Conservation (phyloP, 768 basidiomycete species). For the Neoboletus subvelutipes region DNA sequence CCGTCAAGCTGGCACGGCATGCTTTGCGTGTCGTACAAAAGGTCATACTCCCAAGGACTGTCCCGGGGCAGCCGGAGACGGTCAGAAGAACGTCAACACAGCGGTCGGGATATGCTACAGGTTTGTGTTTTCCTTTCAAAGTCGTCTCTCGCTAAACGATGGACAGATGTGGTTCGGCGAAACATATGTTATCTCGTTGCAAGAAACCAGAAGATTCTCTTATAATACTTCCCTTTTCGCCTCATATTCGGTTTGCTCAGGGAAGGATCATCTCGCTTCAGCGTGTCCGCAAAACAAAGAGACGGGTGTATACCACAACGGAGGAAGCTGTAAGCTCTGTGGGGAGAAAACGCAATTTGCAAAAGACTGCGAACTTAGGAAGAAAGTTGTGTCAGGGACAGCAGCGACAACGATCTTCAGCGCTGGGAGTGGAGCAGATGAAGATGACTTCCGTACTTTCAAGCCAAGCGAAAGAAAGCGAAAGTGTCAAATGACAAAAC, state of each 20-base stretch:
- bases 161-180: conserved; percentile 74
- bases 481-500: conserved; percentile 56
- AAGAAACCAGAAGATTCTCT: conserved; percentile 57
- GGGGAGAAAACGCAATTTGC: conserved; percentile 83
- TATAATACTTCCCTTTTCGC: conserved; percentile 82
- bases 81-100: conserved; percentile 24
- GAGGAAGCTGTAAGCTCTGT: conserved; percentile 88
- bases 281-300: conserved; percentile 76
- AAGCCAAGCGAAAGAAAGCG: conserved; percentile 50
- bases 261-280: conserved; percentile 81
- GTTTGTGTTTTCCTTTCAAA: conserved; percentile 37
- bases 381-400: conserved; percentile 45
- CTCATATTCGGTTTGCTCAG: conserved; percentile 87
- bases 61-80: conserved; percentile 42
- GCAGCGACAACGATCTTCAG: conserved; percentile 24
- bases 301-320: conserved; percentile 87
- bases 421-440: conserved; percentile 63
- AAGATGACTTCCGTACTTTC: conserved; percentile 86
- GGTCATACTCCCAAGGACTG: conserved; percentile 87
- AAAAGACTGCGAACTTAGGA: conserved; percentile 71
- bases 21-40: conserved; percentile 82
- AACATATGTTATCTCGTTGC: conserved; percentile 78
- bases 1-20: conserved; percentile 58
- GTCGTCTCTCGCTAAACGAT: background rate
- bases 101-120: conserved; percentile 67